Conservation (phyloP, 1,284 basidiomycete species). For the Lentinula novae-zelandiae region DNA sequence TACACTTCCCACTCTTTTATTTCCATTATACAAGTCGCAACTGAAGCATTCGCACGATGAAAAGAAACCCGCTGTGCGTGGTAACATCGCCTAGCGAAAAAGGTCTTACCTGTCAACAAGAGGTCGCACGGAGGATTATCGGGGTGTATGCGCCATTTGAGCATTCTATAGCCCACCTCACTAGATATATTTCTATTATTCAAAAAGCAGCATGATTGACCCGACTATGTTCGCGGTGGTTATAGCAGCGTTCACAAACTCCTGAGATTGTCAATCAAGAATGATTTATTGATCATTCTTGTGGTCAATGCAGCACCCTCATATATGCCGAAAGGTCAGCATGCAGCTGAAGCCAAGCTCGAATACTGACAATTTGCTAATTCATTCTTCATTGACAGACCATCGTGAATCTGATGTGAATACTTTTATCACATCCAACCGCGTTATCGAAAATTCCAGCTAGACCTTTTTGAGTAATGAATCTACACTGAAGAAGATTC, state of each 20-base stretch:
- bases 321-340: background rate
- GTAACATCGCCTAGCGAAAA: background rate
- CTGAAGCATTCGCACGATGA: background rate
- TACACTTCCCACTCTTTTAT: background rate
- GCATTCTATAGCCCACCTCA: too few relatives aligned
- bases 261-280: background rate
- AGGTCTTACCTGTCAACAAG: too few relatives aligned
- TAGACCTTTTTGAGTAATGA: background rate
- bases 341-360: background rate
- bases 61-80: background rate
- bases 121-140: background rate
- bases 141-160: background rate
- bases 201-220: background rate
- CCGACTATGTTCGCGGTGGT: background rate
- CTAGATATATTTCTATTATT: background rate
- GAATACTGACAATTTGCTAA: background rate
- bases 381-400: background rate
- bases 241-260: background rate
- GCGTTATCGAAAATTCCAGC: background rate
- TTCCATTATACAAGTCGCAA: background rate
- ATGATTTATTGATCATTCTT: background rate
- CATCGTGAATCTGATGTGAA: background rate
- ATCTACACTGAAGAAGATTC: background rate
- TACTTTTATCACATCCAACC: background rate
- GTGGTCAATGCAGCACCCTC: background rate